These are phyloP conservation scores for Malbranchea zuffiana DNA, from an alignment of 2,329 filamentous ascomycete species.

Conservation along the genomic window DNA sequence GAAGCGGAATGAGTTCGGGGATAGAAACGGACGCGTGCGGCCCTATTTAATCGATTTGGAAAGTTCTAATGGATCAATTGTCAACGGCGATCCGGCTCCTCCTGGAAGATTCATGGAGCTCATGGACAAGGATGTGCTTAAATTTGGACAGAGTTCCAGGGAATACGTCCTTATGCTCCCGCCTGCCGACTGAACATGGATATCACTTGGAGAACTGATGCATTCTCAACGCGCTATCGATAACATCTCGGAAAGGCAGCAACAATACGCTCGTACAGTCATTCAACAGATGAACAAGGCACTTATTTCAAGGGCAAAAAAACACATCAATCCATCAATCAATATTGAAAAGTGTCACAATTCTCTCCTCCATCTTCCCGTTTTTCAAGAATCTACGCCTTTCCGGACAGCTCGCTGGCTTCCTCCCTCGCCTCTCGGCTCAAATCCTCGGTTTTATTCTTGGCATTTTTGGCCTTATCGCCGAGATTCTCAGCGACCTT, in stretches of 20 bases:
- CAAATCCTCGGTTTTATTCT: slow-evolving; percentile 26
- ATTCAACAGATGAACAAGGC: no score
- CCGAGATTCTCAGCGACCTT: slow-evolving; percentile 25
- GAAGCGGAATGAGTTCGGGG: slow-evolving; percentile 75
- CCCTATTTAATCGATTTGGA: slow-evolving; percentile 91
- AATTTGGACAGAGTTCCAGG: slow-evolving; percentile 75
- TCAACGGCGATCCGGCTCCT: slow-evolving; percentile 67
- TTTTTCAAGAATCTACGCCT: slow-evolving; percentile 13
- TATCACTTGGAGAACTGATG: no score
- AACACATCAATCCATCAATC: no score
- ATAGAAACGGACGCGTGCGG: slow-evolving; percentile 65
- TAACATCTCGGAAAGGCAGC: no score
- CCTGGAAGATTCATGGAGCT: slow-evolving; percentile 75
- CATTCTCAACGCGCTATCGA: no score
- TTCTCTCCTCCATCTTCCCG: neutral
- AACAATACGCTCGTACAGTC: no score
- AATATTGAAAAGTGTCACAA: no score
- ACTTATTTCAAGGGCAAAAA: no score
- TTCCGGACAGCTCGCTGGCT: slow-evolving; percentile 20
- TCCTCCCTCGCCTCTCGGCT: slow-evolving; percentile 21
- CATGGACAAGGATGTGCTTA: slow-evolving; percentile 75
- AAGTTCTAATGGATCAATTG: slow-evolving; percentile 75
- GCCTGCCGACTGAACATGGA: slow-evolving; percentile 21
- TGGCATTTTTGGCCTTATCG: slow-evolving; percentile 22
- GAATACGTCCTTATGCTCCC: slow-evolving; percentile 94